Conservation (phyloP, 768 basidiomycete species). For the Dendrothele bispora region DNA sequence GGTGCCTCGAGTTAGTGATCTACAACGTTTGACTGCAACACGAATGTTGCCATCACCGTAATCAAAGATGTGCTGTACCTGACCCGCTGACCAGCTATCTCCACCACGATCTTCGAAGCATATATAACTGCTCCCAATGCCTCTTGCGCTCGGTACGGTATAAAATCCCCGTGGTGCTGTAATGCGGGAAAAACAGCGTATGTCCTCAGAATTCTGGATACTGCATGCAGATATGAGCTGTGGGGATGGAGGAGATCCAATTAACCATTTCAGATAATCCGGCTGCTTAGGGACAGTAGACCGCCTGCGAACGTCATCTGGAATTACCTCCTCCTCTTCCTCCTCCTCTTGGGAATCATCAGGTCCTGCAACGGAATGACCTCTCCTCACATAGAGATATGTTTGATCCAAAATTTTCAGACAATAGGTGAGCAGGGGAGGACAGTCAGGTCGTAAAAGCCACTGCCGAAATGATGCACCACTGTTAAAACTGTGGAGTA, state of each 20-base stretch:
- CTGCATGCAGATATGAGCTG: too few species aligned
- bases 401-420: slow-evolving; percentile 13
- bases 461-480: slow-evolving; percentile 8
- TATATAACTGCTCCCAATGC: not conserved
- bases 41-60: not conserved
- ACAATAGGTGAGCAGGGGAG: slow-evolving; percentile 3
- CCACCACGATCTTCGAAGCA: not conserved
- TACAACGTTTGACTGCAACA: not conserved
- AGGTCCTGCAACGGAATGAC: not conserved
- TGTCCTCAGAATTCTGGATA: too few species aligned
- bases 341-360: not conserved
- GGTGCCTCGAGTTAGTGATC: not conserved
- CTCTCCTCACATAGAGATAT: not conserved
- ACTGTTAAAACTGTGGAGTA: slow-evolving; percentile 14
- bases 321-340: not conserved
- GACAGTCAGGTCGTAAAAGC: slow-evolving; percentile 11
- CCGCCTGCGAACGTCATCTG: not conserved
- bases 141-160: not conserved
- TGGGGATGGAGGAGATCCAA: too few species aligned
- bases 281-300: not conserved
- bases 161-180: not conserved
- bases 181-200: not conserved
- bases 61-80: not conserved
- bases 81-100: not conserved
- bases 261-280: too few species aligned